Conservation (phyloP, 208 protist genomes). For the Hexamita inflata region DNA sequence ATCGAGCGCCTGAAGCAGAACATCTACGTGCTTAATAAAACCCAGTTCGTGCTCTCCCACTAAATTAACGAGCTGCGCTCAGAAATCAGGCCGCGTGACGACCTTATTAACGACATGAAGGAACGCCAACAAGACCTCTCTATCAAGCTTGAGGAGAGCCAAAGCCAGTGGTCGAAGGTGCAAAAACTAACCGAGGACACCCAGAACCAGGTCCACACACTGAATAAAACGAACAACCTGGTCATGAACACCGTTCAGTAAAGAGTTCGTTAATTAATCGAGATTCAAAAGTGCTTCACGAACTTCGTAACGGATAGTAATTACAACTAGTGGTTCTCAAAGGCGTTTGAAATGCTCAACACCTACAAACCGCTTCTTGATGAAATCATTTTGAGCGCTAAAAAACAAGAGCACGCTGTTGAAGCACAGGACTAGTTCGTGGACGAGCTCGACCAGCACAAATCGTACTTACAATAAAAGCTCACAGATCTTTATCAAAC, state of each 20-base stretch:
- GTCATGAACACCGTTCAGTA: neutral
- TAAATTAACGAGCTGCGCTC: neutral
- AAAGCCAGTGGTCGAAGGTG: neutral
- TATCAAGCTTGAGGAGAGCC: neutral
- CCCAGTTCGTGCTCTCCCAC: constrained; percentile 2
- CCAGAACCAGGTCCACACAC: neutral
- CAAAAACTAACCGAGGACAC: too few species aligned
- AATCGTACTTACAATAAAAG: neutral
- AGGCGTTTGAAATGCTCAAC: neutral
- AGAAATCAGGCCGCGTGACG: constrained; percentile 14
- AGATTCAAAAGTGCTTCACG: neutral
- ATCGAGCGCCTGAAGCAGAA: neutral
- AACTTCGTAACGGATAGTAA: constrained; percentile 2
- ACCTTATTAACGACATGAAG: constrained; percentile 13
- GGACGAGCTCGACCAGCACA: neutral
- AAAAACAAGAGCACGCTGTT: neutral
- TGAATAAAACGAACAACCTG: neutral
- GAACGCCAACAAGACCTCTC: neutral
- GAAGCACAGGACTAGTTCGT: neutral
- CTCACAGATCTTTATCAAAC: neutral
- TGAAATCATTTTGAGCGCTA: neutral
- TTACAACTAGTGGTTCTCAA: neutral
- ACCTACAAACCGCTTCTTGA: neutral
- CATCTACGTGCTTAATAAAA: neutral
- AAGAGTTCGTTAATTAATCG: neutral